Evolutionary conservation across 2,329 filamentous ascomycete species (phyloP), one percentile per base, ranked within the genome.

Genomic region (Aspergillus ustus): DNA sequence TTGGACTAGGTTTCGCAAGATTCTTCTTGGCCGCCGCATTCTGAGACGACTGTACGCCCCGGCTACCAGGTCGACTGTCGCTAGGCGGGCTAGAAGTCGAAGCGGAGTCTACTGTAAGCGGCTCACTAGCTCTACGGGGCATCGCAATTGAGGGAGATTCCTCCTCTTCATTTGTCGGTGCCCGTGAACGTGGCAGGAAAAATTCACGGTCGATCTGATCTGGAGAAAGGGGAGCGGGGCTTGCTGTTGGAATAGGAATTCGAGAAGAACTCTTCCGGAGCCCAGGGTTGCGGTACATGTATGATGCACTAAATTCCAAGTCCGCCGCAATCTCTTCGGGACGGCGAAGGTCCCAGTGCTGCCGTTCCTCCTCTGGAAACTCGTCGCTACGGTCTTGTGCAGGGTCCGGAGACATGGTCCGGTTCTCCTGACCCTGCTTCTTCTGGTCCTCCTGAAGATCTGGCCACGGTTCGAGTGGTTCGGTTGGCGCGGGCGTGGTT

Each of bases 231-330:
- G 93, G 92, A 20, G 87, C 85, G 2, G 91, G 90, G 73, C 92
- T 97, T 15, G 85, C 81, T 70, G 92, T 93, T 31, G 92, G 88
- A 43, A 98, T 84, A 1, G 95, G 95, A 73, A 99, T 97, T 57
- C 92, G 88, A 49, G 94, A 97, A 3, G 85, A 80, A 79, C 86
- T 80, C 82, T 85, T 78, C 84, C 90, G 71, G 74, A 83, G 66
- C 74, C 80, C 67, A 69, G 85, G 77, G 77, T 85, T 71, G 79
- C 76, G 68, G 80, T 72, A 85, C 77, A 74, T 85, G 82, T 69
- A 87, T 81, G 49, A 72, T 9, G 75, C 66, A 46, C 57, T 62
- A 67, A 73, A 61, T 37, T 85, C 82, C 9, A 81, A 78, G 67
- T 85, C 81, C 9, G 81, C 79, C 28, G 89, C 88, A 63, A 91